Conservation (phyloP, 371 early-diverging fungal species). For the Coemansia sp. region DNA sequence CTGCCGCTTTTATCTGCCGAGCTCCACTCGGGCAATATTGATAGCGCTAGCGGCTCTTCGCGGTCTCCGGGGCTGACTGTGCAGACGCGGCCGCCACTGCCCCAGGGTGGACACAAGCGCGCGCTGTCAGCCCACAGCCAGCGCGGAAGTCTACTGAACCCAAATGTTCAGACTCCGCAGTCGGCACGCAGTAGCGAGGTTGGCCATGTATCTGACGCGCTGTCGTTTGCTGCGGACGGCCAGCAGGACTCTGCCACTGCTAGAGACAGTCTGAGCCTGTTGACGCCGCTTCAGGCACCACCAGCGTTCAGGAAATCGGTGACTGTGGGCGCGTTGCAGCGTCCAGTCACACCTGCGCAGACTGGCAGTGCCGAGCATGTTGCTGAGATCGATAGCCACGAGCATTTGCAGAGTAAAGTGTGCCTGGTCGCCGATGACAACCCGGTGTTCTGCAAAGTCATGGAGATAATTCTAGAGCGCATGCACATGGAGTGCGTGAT, state of each 20-base stretch:
- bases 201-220: background rate
- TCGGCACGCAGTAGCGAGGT: constrained; percentile 1
- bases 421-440: constrained; percentile 87
- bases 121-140: constrained; percentile 13
- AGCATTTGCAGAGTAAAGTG: constrained; percentile 19
- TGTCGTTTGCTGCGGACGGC: background rate
- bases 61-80: background rate
- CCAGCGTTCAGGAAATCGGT: constrained; percentile 1
- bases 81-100: background rate
- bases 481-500: constrained; percentile 76
- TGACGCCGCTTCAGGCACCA: background rate
- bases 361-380: background rate
- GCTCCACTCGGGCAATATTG: background rate
- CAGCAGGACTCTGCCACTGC: constrained; percentile 3
- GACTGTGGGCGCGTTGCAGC: background rate
- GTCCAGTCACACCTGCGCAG: background rate
- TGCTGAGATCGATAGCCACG: background rate
- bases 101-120: background rate
- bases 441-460: constrained; percentile 80
- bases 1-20: constrained; percentile 1
- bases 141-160: constrained; percentile 38
- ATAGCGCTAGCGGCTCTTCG: background rate
- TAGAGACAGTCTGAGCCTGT: too few relatives aligned
- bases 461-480: constrained; percentile 77
- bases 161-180: background rate